Evolutionary conservation across 495 filamentous ascomycete genomes (phyloP).

Genomic region (Platismatia glauca): DNA sequence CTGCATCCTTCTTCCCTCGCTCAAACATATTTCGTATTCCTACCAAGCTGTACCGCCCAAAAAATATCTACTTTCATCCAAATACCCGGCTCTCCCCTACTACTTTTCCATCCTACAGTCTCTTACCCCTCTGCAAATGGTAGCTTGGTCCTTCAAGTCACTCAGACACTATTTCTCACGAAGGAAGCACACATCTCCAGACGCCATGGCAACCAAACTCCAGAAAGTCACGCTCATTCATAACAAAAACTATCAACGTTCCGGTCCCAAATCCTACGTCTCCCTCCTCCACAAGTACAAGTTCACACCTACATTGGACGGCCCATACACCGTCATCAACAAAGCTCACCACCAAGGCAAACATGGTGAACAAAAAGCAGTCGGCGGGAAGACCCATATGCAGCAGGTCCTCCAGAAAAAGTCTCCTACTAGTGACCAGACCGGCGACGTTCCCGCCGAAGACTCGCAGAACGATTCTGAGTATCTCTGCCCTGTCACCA

Average conservation of each 20-base stretch:
- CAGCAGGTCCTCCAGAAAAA: conserved; percentile 46
- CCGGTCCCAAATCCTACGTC: conserved; percentile 67
- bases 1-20: not conserved
- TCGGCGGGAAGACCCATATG: conserved; percentile 40
- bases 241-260: conserved; percentile 56
- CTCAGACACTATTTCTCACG: not conserved
- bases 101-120: not conserved
- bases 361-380: conserved; percentile 31
- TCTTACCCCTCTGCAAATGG: not conserved
- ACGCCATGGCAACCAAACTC: conserved; percentile 35
- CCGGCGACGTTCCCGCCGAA: conserved; percentile 55
- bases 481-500: conserved; percentile 57
- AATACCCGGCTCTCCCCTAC: not conserved
- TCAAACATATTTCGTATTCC: not conserved
- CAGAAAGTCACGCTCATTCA: conserved; percentile 40
- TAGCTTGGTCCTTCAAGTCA: not conserved
- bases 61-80: not conserved
- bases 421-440: conserved; percentile 26
- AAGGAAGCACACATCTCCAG: not conserved
- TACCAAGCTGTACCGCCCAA: not conserved
- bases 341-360: conserved; percentile 41
- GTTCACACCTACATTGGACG: conserved; percentile 59
- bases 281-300: conserved; percentile 59
- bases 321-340: conserved; percentile 51
- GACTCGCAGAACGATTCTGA: conserved; percentile 65